Base-by-base conservation (phyloP, 306 rosid species). In the Chamaecrista fasciculata region DNA sequence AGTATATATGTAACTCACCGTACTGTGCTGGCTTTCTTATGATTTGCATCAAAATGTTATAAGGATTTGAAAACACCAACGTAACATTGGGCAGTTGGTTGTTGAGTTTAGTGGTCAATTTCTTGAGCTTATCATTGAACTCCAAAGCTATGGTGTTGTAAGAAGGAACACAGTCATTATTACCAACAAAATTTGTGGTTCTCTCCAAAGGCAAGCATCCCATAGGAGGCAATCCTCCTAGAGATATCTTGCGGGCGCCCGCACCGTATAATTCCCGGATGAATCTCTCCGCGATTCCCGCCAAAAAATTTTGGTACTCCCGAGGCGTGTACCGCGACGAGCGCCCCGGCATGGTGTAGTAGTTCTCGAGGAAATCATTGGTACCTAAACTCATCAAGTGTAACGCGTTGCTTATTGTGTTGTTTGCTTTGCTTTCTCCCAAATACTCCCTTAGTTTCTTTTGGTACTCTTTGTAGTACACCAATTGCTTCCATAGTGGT, bases 121-220 rank as follows among this genome's bases (percentile, higher is more conserved):
- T 55, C 43, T 14, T 62, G 46, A 86, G 69, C 63, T 83, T 81
- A 4, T 25, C 73, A 65, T 86, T 86, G 42, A 66, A 83, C 23
- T 78, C 81, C 68, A 79, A 24, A 12, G 86, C 86, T 8, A 86
- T 63, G 23, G 31, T 44, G 61, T 83, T 86, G 78, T 72, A 77
- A 18, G n/a, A 66, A 19, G 70, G 25, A 20, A 60, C 76, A 52
- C 88, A 81, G 0, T 70, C 84, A 53, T 81, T 74, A 1, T 76
- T 67, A 21, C 44, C 80, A 62, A 15, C 52, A 50, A 76, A 21
- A 55, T 89, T 86, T 20, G 78, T 70, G 36, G 90, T 70, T 66
- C 96, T 86, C 78, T 89, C 96, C 42, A 89, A 62, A 9, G 96
- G 96, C 86, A 89, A 73, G 77, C 96, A 89, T 37, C 96, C 96